Percentiles rank a stretch among this genome's conserved stretches.
Conservation (phyloP, 1,139 yeast species). For the Scheffersomyces parashehatae region DNA sequence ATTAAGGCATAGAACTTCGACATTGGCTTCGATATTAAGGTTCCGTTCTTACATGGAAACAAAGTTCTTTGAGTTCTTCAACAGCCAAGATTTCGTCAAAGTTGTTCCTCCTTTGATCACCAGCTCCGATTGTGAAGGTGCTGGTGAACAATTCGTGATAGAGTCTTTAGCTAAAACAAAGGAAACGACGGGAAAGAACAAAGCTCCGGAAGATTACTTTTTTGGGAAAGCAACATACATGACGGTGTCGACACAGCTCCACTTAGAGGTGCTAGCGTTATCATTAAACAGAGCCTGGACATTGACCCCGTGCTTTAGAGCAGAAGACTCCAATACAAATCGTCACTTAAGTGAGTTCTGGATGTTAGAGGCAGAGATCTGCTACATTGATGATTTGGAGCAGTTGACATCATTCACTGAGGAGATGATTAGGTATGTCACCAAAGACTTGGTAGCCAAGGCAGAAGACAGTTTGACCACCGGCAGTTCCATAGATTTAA, state of each 20-base stretch:
- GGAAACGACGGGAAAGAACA: background rate
- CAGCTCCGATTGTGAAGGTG: constrained; percentile 95
- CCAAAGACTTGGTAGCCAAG: constrained; percentile 33
- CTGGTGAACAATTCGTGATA: constrained; percentile 81
- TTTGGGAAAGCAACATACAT: constrained; percentile 70
- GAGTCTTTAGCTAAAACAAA: constrained; percentile 24
- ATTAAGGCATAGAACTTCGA: constrained; percentile 73
- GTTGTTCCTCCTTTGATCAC: constrained; percentile 87
- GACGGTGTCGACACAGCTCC: constrained; percentile 91
- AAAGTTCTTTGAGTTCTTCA: constrained; percentile 56
- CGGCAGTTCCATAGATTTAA: constrained; percentile 42
- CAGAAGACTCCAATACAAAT: constrained; percentile 88
- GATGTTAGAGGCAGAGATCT: constrained; percentile 95
- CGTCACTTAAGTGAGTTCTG: constrained; percentile 94
- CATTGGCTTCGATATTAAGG: constrained; percentile 65
- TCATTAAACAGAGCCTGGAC: constrained; percentile 87
- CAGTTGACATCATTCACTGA: constrained; percentile 72
- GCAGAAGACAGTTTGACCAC: background rate
- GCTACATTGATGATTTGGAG: constrained; percentile 57
- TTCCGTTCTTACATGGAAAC: constrained; percentile 69
- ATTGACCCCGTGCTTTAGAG: constrained; percentile 88
- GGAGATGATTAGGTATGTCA: constrained; percentile 61
- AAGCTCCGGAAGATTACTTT: constrained; percentile 35
- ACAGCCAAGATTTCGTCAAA: constrained; percentile 56
- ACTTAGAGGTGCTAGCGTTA: constrained; percentile 76